Evolutionary conservation across 306 rosid genomes (phyloP).

Genomic region (cucumber (Cucumis sativus)): Cucumber_9930_V3 NC_026659.2:4622001-4622500

Average conservation of each 20-base stretch:
- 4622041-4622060: no score
- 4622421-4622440: no score
- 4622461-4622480: no score
- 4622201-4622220: neutral
- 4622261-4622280: neutral
- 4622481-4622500: no score
- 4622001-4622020: constrained; percentile 1
- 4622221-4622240: neutral
- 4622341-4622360: neutral
- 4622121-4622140: neutral
- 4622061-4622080: neutral
- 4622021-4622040: neutral
- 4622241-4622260: neutral
- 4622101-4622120: neutral
- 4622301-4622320: neutral
- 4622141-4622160: neutral
- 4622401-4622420: no score
- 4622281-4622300: neutral
- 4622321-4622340: neutral
- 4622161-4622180: neutral
- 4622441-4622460: no score
- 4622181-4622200: neutral
- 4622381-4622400: no score
- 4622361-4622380: neutral
- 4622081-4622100: neutral